These are phyloP conservation scores for Adansonia digitata DNA, from an alignment of 345 rosid species.

Conservation along the genomic window DNA sequence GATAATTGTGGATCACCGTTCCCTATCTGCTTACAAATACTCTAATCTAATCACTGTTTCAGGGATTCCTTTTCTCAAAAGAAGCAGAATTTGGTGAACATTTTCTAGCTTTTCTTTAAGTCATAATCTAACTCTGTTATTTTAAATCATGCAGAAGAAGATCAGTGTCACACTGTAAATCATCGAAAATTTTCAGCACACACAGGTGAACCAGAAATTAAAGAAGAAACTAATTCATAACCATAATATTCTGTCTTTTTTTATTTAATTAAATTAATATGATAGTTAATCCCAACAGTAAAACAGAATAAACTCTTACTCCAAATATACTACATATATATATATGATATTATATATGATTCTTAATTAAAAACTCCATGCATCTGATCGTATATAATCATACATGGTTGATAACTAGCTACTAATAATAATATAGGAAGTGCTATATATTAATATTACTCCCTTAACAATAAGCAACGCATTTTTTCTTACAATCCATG, in stretches of 20 bases:
- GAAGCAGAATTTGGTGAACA: too few species aligned
- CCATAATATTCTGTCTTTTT: not conserved
- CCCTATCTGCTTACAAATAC: too few species aligned
- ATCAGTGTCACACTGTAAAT: too few species aligned
- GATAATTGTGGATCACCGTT: too few species aligned
- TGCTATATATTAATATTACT: not conserved
- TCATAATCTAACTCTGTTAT: too few species aligned
- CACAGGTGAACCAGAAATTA: too few species aligned
- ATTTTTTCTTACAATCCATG: constrained; percentile 91
- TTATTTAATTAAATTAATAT: not conserved
- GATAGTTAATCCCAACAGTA: not conserved
- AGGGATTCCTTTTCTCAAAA: too few species aligned
- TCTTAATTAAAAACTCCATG: not conserved
- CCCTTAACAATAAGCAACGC: constrained; percentile 71
- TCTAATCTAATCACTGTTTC: too few species aligned
- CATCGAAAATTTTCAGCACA: too few species aligned
- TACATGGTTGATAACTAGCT: not conserved
- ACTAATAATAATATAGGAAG: not conserved
- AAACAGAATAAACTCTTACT: not conserved
- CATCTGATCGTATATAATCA: not conserved
- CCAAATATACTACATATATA: not conserved
- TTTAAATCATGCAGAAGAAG: too few species aligned
- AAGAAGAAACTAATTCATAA: not conserved
- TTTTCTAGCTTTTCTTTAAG: too few species aligned
- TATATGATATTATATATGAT: not conserved